phyloP scores from a whole-genome alignment of 1,284 basidiomycete species.

The Ustilago esculenta region DNA sequence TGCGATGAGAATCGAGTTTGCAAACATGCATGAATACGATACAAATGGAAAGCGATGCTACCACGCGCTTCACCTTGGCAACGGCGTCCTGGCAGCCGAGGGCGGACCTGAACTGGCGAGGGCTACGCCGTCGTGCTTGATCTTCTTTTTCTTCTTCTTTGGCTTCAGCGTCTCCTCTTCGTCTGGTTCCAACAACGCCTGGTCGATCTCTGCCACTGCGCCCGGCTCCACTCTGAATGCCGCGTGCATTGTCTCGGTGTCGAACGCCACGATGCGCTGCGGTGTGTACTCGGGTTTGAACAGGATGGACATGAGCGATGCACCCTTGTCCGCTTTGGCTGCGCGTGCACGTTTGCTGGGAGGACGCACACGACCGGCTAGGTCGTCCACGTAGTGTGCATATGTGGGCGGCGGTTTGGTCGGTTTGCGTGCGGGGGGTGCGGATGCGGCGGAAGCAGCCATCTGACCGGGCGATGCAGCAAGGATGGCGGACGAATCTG shows the following conservation, averaged over 20 bases:
- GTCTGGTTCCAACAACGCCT: slow-evolving; percentile 43
- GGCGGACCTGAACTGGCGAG: slow-evolving; percentile 9
- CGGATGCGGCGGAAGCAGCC: slow-evolving; percentile 28
- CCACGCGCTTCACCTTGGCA: slow-evolving; percentile 4
- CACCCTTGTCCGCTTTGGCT: slow-evolving; percentile 19
- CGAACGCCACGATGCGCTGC: slow-evolving; percentile 43
- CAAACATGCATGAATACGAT: background rate
- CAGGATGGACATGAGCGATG: slow-evolving; percentile 29
- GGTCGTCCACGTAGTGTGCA: slow-evolving; percentile 46
- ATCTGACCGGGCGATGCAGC: slow-evolving; percentile 34
- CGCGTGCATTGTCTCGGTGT: slow-evolving; percentile 37
- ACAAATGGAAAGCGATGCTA: background rate
- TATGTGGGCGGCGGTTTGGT: slow-evolving; percentile 45
- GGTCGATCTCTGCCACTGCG: slow-evolving; percentile 43
- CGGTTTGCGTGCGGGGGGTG: slow-evolving; percentile 25
- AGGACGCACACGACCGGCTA: slow-evolving; percentile 40
- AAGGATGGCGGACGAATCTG: slow-evolving; percentile 38
- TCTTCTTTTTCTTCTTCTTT: slow-evolving; percentile 43
- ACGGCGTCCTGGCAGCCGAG: slow-evolving; percentile 20
- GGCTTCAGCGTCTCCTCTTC: slow-evolving; percentile 36
- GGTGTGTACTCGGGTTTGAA: slow-evolving; percentile 52
- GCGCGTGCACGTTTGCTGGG: slow-evolving; percentile 23
- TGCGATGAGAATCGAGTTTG: too few relatives aligned
- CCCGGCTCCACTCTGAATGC: slow-evolving; percentile 44
- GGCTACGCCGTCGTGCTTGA: slow-evolving; percentile 9